These are phyloP conservation scores for Cladorrhinum sp. DNA, from an alignment of 2,329 filamentous ascomycete species.

Conservation along the genomic window DNA sequence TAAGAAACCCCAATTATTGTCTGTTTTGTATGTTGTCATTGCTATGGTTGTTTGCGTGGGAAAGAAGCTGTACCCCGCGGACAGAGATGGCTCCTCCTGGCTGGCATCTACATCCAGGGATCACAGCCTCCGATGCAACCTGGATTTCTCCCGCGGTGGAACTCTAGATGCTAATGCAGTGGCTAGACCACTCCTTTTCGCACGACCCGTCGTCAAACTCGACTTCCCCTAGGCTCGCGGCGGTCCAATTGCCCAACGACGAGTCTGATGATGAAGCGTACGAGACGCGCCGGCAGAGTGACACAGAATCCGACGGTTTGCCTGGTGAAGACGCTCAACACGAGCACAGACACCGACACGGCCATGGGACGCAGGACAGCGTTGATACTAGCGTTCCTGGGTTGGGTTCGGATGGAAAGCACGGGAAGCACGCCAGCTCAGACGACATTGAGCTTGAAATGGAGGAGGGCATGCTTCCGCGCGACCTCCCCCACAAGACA, in stretches of 20 bases:
- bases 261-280: slow-evolving; percentile 40
- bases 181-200: slow-evolving; percentile 27
- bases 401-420: slow-evolving; percentile 4
- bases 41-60: neutral
- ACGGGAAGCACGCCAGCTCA: neutral
- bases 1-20: neutral
- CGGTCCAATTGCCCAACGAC: slow-evolving; percentile 32
- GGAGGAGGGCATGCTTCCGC: slow-evolving; percentile 56
- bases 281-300: slow-evolving; percentile 31
- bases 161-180: slow-evolving; percentile 15
- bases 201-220: slow-evolving; percentile 33
- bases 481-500: slow-evolving; percentile 66
- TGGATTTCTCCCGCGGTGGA: slow-evolving; percentile 2
- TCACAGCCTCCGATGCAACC: neutral
- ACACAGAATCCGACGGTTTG: slow-evolving; percentile 33
- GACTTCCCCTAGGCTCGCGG: slow-evolving; percentile 34
- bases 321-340: slow-evolving; percentile 10
- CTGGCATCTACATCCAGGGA: neutral
- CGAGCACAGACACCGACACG: neutral
- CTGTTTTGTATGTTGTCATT: neutral
- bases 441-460: slow-evolving; percentile 27
- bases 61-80: neutral
- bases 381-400: slow-evolving; percentile 2
- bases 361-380: neutral
- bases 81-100: neutral